These are phyloP conservation scores for Colletotrichum gloeosporioides DNA, from an alignment of 2,329 filamentous ascomycete genomes.

Conservation along the genomic window DNA sequence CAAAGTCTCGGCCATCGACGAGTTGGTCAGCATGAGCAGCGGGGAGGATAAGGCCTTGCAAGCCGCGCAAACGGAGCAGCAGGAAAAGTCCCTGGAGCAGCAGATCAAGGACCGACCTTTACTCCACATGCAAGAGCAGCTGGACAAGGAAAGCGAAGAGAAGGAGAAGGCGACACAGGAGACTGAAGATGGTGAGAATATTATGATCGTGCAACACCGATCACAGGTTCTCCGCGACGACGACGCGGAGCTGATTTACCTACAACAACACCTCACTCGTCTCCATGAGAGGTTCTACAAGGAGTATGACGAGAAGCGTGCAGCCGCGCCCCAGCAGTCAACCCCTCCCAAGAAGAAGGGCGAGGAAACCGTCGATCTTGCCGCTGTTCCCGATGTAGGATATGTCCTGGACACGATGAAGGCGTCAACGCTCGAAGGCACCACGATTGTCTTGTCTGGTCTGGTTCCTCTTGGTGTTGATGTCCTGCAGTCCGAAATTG, in stretches of 20 bases:
- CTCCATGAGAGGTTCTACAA: conserved; percentile 85
- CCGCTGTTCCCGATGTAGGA: conserved; percentile 82
- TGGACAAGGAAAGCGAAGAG: conserved; percentile 83
- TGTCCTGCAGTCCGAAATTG: conserved; percentile 83
- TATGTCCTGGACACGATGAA: conserved; percentile 86
- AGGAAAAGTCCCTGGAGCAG: conserved; percentile 85
- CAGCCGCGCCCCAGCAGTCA: conserved; percentile 25
- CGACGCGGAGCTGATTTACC: conserved; percentile 79
- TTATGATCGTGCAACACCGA: conserved; percentile 32
- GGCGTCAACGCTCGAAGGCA: conserved; percentile 72
- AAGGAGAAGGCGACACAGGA: conserved; percentile 52
- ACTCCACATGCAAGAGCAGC: conserved; percentile 87
- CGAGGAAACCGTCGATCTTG: conserved; percentile 50
- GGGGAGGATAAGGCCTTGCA: conserved; percentile 72
- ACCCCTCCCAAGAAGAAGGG: conserved; percentile 21
- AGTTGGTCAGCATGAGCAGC: conserved; percentile 77
- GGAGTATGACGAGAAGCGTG: conserved; percentile 70
- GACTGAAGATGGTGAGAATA: conserved; percentile 42
- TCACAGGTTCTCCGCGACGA: conserved; percentile 88
- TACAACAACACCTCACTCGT: conserved; percentile 76
- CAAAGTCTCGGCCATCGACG: conserved; percentile 63
- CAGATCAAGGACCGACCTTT: conserved; percentile 89
- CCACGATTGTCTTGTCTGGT: conserved; percentile 86
- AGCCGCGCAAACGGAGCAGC: conserved; percentile 80
- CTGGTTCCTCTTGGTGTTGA: conserved; percentile 84